Conservation (phyloP, 495 filamentous ascomycete genomes). For the Hypoxylon lienhwacheense region DNA sequence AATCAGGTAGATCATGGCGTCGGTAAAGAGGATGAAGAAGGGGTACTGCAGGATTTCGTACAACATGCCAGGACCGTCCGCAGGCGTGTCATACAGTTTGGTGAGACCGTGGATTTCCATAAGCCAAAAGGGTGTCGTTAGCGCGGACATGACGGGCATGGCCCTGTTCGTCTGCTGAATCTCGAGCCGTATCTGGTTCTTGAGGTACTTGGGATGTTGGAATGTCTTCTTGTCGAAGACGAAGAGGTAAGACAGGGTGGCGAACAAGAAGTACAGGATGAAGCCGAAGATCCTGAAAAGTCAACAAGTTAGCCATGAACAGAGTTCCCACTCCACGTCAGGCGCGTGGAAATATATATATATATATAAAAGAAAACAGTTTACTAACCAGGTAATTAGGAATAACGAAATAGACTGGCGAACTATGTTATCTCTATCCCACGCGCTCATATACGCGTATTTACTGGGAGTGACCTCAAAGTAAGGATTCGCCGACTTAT, state of each 20-base stretch:
- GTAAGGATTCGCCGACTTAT: conserved; percentile 71
- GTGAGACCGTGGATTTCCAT: conserved; percentile 82
- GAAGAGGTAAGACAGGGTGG: conserved; percentile 83
- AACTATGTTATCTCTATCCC: conserved; percentile 76
- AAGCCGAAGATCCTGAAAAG: conserved; percentile 77
- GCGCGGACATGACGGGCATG: conserved; percentile 80
- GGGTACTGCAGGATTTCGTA: conserved; percentile 90
- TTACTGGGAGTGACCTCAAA: conserved; percentile 69
- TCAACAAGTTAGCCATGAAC: conserved; percentile 15
- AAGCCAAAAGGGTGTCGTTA: conserved; percentile 83
- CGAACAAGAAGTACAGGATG: conserved; percentile 79
- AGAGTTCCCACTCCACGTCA: too few relatives aligned
- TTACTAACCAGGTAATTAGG: conserved; percentile 78
- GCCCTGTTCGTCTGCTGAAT: conserved; percentile 74
- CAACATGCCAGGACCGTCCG: conserved; percentile 69
- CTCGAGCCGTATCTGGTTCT: conserved; percentile 87
- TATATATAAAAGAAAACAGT: conserved; percentile 8
- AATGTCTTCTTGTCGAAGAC: conserved; percentile 91
- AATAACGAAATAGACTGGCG: conserved; percentile 78
- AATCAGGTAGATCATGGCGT: conserved; percentile 92
- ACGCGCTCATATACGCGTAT: conserved; percentile 80
- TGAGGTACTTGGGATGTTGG: conserved; percentile 91
- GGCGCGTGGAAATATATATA: too few relatives aligned
- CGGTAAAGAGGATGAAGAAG: conserved; percentile 89
- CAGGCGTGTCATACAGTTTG: conserved; percentile 78